Evolutionary conservation across 2,329 filamentous ascomycete genomes (phyloP).

Genomic region (Sclerotinia spermophila): DNA sequence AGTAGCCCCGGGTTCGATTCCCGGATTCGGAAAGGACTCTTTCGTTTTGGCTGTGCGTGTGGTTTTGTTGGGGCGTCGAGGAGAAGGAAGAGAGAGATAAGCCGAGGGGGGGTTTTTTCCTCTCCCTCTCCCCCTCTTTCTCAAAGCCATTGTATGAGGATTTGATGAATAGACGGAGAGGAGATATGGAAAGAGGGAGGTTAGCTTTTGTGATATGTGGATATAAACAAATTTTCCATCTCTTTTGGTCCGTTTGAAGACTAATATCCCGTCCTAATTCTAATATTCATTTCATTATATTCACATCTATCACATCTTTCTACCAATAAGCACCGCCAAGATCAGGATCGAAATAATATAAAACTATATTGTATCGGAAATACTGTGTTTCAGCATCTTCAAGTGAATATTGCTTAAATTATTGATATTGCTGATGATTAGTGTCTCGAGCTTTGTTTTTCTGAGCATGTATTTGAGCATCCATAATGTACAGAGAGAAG

Average conservation of each 20-base stretch:
- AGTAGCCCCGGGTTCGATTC: conserved; percentile 11
- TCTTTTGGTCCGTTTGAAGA: neutral
- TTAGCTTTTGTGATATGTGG: neutral
- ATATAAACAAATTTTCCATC: neutral
- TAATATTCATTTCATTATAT: neutral
- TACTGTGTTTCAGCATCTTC: neutral
- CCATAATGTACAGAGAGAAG: neutral
- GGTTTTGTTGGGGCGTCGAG: neutral
- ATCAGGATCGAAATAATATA: neutral
- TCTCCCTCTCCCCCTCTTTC: neutral
- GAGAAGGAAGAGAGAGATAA: neutral
- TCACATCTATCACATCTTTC: neutral
- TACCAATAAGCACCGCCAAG: accelerated
- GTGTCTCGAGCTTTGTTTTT: neutral
- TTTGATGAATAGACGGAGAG: neutral
- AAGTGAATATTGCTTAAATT: neutral
- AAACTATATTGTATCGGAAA: neutral
- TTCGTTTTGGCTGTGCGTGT: too few species aligned
- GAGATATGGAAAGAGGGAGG: neutral
- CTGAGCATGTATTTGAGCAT: neutral
- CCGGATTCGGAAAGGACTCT: neutral
- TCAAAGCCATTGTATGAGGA: too few species aligned
- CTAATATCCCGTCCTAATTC: neutral
- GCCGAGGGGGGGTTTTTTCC: too few species aligned
- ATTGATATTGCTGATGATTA: neutral